Conservation (phyloP, 129 eudicot species). For the Pseudognaphalium luteoalbum region DNA sequence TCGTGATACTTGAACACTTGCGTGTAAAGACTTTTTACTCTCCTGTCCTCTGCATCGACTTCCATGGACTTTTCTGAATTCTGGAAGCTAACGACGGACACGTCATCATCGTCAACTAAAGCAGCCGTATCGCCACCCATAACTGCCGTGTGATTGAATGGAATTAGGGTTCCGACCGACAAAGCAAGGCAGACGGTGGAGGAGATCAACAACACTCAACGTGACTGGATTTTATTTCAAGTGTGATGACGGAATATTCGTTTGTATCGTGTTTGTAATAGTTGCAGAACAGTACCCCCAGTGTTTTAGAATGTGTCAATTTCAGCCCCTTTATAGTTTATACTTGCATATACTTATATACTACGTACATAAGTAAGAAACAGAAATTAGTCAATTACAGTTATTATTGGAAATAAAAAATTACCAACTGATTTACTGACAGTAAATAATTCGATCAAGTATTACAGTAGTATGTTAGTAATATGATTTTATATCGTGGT, state of each 20-base stretch:
- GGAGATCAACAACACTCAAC: background rate
- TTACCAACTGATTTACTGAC: no score
- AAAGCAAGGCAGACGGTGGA: constrained; percentile 19
- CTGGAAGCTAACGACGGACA: background rate
- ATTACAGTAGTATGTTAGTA: no score
- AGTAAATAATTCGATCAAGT: no score
- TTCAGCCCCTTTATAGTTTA: background rate
- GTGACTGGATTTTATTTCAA: background rate
- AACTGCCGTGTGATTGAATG: background rate
- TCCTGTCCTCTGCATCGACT: constrained; percentile 31
- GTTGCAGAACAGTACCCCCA: background rate
- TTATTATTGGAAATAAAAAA: no score
- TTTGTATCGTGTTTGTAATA: background rate
- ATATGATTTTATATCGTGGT: no score
- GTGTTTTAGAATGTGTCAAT: background rate
- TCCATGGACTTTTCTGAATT: constrained; percentile 15
- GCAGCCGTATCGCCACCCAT: constrained; percentile 57
- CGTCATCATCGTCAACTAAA: constrained; percentile 31
- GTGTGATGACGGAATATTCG: background rate
- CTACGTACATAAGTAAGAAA: no score
- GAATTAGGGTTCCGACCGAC: background rate
- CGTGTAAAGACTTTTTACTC: constrained; percentile 25
- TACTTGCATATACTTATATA: no score
- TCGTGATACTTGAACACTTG: constrained; percentile 47
- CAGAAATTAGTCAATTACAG: no score